phyloP scores from a whole-genome alignment of 1,284 basidiomycete species.

The Schizopora paradoxa region DNA sequence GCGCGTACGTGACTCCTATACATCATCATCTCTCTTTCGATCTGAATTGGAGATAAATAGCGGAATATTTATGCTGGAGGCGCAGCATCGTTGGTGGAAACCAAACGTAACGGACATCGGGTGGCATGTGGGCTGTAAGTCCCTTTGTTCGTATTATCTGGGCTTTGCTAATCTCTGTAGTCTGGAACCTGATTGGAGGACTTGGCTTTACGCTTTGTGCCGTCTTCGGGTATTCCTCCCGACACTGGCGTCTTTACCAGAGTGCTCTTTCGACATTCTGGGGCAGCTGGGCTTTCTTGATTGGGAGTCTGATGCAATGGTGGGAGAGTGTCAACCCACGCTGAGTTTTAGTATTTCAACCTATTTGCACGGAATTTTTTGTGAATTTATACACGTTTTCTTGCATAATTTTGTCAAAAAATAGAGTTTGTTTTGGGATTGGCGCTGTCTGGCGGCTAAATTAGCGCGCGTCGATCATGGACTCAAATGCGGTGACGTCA shows the following conservation, averaged over 20 bases:
- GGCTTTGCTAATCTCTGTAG: too few relatives aligned
- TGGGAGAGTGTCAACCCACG: slow-evolving; percentile 43
- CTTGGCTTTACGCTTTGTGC: slow-evolving; percentile 53
- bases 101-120: slow-evolving; percentile 37
- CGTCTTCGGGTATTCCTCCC: slow-evolving; percentile 42
- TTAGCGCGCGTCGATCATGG: too few relatives aligned
- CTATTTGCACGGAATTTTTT: too few relatives aligned
- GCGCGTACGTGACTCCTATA: too few relatives aligned
- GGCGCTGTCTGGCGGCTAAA: too few relatives aligned
- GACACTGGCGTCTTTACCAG: slow-evolving; percentile 40
- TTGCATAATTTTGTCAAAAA: too few relatives aligned
- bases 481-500: too few relatives aligned
- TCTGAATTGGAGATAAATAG: too few relatives aligned
- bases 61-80: slow-evolving; percentile 55
- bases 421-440: too few relatives aligned
- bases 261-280: slow-evolving; percentile 51
- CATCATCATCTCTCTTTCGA: slow-evolving; percentile 41
- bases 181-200: slow-evolving; percentile 55
- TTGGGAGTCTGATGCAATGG: slow-evolving; percentile 49
- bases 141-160: too few relatives aligned
- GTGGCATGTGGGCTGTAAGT: slow-evolving; percentile 46
- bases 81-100: slow-evolving; percentile 48
- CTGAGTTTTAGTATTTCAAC: too few relatives aligned
- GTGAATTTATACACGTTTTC: too few relatives aligned
- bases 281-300: slow-evolving; percentile 58